Conservation (phyloP, 2,329 filamentous ascomycete species). For the Aspergillus neotritici region DNA sequence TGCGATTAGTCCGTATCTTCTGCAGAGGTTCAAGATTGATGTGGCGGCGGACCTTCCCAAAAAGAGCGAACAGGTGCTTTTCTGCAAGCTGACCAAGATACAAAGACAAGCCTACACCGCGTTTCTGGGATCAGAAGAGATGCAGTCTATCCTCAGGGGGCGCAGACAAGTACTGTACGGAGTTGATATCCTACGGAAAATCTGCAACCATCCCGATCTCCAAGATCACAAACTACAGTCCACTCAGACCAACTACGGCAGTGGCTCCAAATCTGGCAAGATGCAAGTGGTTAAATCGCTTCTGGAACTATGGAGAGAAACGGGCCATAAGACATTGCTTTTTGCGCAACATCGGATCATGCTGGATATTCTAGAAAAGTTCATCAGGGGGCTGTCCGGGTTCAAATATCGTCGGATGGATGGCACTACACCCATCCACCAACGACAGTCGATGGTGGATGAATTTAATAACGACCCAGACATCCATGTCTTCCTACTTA, state of each 20-base stretch:
- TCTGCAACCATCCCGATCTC: constrained; percentile 95
- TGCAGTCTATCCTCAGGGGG: constrained; percentile 71
- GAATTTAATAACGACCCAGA: constrained; percentile 78
- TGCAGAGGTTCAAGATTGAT: constrained; percentile 88
- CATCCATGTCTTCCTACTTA: constrained; percentile 84
- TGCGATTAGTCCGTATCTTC: constrained; percentile 83
- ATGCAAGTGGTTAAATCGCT: constrained; percentile 91
- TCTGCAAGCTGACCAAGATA: constrained; percentile 79
- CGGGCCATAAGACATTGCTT: constrained; percentile 88
- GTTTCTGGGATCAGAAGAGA: constrained; percentile 77
- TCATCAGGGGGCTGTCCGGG: constrained; percentile 61
- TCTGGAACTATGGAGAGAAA: constrained; percentile 79
- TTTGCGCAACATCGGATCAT: constrained; percentile 94
- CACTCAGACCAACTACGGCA: constrained; percentile 65
- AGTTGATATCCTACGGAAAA: constrained; percentile 87
- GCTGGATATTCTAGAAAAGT: constrained; percentile 87
- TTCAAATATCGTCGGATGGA: constrained; percentile 88
- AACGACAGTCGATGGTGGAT: constrained; percentile 84
- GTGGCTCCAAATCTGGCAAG: constrained; percentile 76
- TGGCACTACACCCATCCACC: constrained; percentile 79
- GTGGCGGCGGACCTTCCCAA: constrained; percentile 90
- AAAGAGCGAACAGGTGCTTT: constrained; percentile 93
- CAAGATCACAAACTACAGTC: constrained; percentile 59
- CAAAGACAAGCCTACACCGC: constrained; percentile 75
- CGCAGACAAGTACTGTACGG: constrained; percentile 78